phyloP scores from a whole-genome alignment of 352 stramenopile species.

The Phytophthora cajani region DNA sequence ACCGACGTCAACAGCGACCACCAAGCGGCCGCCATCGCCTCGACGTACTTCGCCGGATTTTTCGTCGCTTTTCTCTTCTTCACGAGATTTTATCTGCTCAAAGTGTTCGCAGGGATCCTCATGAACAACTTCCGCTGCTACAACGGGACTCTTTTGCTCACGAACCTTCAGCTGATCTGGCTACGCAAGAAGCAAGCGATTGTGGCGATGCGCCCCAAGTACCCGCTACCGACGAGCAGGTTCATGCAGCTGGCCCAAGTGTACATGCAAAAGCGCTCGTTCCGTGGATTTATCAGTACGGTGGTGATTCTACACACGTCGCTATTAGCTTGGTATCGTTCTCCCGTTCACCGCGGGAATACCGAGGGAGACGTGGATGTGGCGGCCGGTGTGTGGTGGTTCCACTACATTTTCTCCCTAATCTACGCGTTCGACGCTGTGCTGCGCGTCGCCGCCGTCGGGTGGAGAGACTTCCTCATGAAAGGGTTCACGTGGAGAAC shows the following conservation, averaged over 20 bases:
- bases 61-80: slow-evolving; percentile 86
- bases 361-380: slow-evolving; percentile 42
- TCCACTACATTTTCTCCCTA: slow-evolving; percentile 82
- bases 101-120: slow-evolving; percentile 82
- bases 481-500: slow-evolving; percentile 85
- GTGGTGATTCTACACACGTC: slow-evolving; percentile 77
- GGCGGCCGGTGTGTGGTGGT: slow-evolving; percentile 63
- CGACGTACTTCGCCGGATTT: slow-evolving; percentile 82
- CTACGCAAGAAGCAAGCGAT: slow-evolving; percentile 72
- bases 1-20: slow-evolving; percentile 67
- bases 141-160: slow-evolving; percentile 81
- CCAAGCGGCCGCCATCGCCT: slow-evolving; percentile 74
- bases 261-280: slow-evolving; percentile 71
- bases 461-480: slow-evolving; percentile 85
- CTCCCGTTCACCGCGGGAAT: slow-evolving; percentile 48
- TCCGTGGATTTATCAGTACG: slow-evolving; percentile 67
- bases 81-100: slow-evolving; percentile 79
- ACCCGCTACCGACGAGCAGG: slow-evolving; percentile 67
- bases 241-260: slow-evolving; percentile 65
- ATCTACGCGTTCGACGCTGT: slow-evolving; percentile 80
- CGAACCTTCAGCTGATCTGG: slow-evolving; percentile 84
- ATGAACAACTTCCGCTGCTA: slow-evolving; percentile 90
- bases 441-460: slow-evolving; percentile 73
- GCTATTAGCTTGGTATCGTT: slow-evolving; percentile 76
- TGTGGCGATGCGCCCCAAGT: slow-evolving; percentile 74